A percentile compares a stretch with the other conserved stretches of the same genome.
Conservation (phyloP, 176 grass and related monocot genomes). For the Leersia perrieri region DNA sequence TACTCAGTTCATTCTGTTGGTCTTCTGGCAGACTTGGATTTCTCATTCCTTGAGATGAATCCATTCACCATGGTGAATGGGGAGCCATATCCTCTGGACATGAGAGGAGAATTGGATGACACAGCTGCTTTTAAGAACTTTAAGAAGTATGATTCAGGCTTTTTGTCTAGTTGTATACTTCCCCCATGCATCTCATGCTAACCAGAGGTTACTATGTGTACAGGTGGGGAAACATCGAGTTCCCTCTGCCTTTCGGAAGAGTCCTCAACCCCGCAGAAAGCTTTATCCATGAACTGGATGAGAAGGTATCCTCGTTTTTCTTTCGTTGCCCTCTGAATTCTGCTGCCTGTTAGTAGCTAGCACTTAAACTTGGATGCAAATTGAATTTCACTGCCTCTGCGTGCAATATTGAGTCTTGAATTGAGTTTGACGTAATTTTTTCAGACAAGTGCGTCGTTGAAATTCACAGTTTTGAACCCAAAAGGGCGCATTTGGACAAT, state of each 20-base stretch:
- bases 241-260: slow-evolving; percentile 94
- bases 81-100: slow-evolving; percentile 91
- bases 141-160: slow-evolving; percentile 59
- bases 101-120: slow-evolving; percentile 98
- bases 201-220: background rate
- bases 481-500: slow-evolving; percentile 99
- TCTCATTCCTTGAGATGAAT: slow-evolving; percentile 98
- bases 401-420: background rate
- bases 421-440: slow-evolving; percentile 28
- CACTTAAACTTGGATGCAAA: background rate
- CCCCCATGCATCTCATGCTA: background rate
- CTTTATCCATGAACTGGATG: slow-evolving; percentile 89
- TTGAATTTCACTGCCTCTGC: background rate
- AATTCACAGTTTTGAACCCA: slow-evolving; percentile 91
- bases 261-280: slow-evolving; percentile 87
- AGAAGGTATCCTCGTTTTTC: slow-evolving; percentile 66
- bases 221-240: slow-evolving; percentile 86
- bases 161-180: background rate
- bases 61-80: slow-evolving; percentile 91
- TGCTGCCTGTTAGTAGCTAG: background rate
- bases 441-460: slow-evolving; percentile 92
- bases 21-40: slow-evolving; percentile 85
- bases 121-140: slow-evolving; percentile 99
- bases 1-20: background rate
- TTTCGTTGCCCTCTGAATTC: background rate